These are phyloP conservation scores for Aspergillus aculeatinus DNA, from an alignment of 2,329 filamentous ascomycete species.

Conservation along the genomic window DNA sequence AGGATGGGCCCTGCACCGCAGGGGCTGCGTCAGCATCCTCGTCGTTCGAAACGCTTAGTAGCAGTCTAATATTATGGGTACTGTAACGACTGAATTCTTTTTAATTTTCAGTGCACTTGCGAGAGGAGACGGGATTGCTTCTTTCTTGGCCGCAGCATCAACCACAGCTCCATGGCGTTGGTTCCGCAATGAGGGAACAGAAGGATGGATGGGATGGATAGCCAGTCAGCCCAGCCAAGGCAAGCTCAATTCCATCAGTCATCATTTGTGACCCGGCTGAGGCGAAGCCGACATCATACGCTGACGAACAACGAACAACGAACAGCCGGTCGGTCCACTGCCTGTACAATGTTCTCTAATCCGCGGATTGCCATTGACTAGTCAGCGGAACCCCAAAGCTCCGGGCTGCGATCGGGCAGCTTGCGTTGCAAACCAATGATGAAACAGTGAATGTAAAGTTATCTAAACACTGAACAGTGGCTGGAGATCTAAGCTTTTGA, in stretches of 20 bases:
- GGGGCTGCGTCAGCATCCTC: constrained; percentile 37
- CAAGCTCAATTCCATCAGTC: not conserved
- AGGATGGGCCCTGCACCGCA: constrained; percentile 39
- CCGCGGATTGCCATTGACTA: not conserved
- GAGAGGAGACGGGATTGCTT: not conserved
- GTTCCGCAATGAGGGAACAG: not conserved
- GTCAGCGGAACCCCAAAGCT: not conserved
- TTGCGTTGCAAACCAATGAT: not conserved
- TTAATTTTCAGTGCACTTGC: not conserved
- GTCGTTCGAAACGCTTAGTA: not conserved
- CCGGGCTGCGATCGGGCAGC: not conserved
- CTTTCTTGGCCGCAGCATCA: not conserved
- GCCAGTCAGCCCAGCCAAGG: not conserved
- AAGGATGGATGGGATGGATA: not conserved
- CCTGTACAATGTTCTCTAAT: not conserved
- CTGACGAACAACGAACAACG: not conserved
- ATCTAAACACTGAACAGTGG: not conserved
- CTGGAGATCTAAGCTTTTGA: not conserved
- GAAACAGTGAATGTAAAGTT: not conserved
- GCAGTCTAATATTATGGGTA: constrained; percentile 2
- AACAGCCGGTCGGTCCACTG: not conserved
- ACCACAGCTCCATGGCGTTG: constrained; percentile 4
- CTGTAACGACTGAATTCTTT: not conserved
- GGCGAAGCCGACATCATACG: constrained; percentile 7
- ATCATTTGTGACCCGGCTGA: constrained; percentile 4